Evolutionary conservation across 768 basidiomycete species (phyloP), one percentile per base, ranked within the genome.

Genomic region (Collybia nuda): DNA sequence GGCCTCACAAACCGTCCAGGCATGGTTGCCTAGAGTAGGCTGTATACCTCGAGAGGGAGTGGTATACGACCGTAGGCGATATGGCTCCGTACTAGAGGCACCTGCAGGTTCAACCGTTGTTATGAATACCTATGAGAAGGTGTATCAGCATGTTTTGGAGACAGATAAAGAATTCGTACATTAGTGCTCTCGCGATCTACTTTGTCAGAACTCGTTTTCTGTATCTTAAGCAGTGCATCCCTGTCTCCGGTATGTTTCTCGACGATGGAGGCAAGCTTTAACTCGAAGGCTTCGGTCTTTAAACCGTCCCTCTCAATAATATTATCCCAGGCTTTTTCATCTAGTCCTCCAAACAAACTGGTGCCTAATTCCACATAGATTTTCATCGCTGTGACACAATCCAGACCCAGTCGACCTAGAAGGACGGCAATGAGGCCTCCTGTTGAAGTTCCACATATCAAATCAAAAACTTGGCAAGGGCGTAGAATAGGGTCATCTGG

Each of bases 391-490:
- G 52, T 60, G 2, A 29, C 29, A 41, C 63, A 66, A 44, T 63
- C 59, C 15, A 67, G 48, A 9, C 63, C 59, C 15, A 67, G 54
- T 5, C 64, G 55, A 12, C 66, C 66, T 17, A 67, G 51, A 18
- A 67, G 56, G 17, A 66, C 49, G 15, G 66, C 55, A 36, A 64
- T 53, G 3, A 67, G 54, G 2, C 60, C 66, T 6, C 66, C 66
- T 2, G 58, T 52, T 1, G 64, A 64, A 11, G 66, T 59, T 15
- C 66, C 66, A 41, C 60, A 61, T 19, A 67, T 60, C n/a, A 66
- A 49, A 50, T 66, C 66, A 51, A 67, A 67, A 24, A 67, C 52
- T 24, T 67, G 56, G 48, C 59, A 63, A 36, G 66, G 66, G 12
- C 48, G 51, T 26, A 60, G 55, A 15, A 28, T 5, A n/a, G 49